These are phyloP conservation scores for Vitis hybrid DNA, from an alignment of 177 flowering plant species.

Conservation along the genomic window DNA sequence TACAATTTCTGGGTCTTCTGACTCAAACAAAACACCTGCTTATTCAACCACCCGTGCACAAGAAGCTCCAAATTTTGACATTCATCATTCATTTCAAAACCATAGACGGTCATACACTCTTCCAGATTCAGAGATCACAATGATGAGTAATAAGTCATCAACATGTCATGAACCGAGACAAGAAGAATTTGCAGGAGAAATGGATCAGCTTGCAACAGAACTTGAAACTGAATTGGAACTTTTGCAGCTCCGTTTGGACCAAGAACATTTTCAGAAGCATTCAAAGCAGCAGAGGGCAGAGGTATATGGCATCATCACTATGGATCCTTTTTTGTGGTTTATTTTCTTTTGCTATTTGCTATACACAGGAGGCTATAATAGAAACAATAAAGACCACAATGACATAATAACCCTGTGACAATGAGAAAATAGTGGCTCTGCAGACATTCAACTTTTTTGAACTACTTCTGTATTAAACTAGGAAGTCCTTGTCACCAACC, in stretches of 20 bases:
- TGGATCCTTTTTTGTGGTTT: background rate
- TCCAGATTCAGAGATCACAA: conserved; percentile 3
- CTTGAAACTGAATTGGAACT: conserved; percentile 67
- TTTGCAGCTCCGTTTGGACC: conserved; percentile 50
- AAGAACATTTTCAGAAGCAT: conserved; percentile 21
- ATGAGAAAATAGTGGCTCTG: no score
- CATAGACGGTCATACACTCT: conserved; percentile 3
- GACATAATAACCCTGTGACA: no score
- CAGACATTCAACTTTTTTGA: no score
- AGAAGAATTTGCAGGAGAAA: conserved; percentile 29
- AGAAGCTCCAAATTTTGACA: conserved; percentile 13
- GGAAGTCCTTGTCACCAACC: no score
- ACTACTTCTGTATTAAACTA: no score
- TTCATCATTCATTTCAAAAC: conserved; percentile 12
- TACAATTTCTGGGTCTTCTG: conserved; percentile 6
- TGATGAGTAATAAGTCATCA: conserved; percentile 7
- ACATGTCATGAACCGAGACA: conserved; percentile 3
- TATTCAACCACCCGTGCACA: conserved; percentile 21
- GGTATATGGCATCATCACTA: conserved; percentile 23
- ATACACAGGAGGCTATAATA: background rate
- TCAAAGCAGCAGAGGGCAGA: conserved; percentile 22
- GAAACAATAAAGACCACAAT: no score
- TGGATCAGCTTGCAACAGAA: conserved; percentile 60
- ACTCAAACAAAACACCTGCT: conserved; percentile 2
- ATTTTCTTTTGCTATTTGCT: background rate